phyloP scores from a whole-genome alignment of 768 basidiomycete species.

The Pisolithus microcarpus region DNA sequence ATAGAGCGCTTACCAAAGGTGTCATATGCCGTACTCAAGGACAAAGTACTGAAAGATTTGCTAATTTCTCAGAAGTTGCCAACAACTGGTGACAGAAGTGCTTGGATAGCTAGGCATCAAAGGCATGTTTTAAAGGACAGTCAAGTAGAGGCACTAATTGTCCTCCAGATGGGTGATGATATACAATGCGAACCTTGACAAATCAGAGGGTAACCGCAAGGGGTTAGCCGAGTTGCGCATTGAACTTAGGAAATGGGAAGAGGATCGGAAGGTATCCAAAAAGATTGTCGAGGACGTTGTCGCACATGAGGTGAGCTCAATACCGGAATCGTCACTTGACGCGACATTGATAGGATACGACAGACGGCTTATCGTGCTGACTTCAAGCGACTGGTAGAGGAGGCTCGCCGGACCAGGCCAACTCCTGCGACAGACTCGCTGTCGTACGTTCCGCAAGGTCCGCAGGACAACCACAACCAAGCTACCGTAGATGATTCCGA shows the following conservation, averaged over 20 bases:
- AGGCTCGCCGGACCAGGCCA: slow-evolving; percentile 29
- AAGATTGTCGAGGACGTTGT: slow-evolving; percentile 31
- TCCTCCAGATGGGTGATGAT: slow-evolving; percentile 56
- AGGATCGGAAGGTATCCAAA: slow-evolving; percentile 32
- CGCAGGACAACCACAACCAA: slow-evolving; percentile 8
- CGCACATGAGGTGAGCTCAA: slow-evolving; percentile 33
- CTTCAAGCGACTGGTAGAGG: slow-evolving; percentile 29
- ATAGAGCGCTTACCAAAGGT: slow-evolving; percentile 51
- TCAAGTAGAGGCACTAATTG: neutral
- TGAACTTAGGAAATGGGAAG: slow-evolving; percentile 58
- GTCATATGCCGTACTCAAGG: slow-evolving; percentile 58
- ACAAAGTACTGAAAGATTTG: slow-evolving; percentile 51
- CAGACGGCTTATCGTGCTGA: slow-evolving; percentile 24
- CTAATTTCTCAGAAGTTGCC: slow-evolving; percentile 45
- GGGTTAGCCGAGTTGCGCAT: slow-evolving; percentile 38
- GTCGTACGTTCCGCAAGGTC: neutral
- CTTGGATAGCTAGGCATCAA: slow-evolving; percentile 52
- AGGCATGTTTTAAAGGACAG: slow-evolving; percentile 31
- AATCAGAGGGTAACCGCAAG: slow-evolving; percentile 38
- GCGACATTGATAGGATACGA: neutral
- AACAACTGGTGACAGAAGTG: slow-evolving; percentile 43
- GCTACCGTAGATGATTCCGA: slow-evolving; percentile 33
- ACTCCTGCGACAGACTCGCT: slow-evolving; percentile 12
- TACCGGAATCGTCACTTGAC: too few species aligned
- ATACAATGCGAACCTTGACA: slow-evolving; percentile 68